phyloP scores from a whole-genome alignment of 2,329 filamentous ascomycete genomes.

The Cladosporium sp. region DNA sequence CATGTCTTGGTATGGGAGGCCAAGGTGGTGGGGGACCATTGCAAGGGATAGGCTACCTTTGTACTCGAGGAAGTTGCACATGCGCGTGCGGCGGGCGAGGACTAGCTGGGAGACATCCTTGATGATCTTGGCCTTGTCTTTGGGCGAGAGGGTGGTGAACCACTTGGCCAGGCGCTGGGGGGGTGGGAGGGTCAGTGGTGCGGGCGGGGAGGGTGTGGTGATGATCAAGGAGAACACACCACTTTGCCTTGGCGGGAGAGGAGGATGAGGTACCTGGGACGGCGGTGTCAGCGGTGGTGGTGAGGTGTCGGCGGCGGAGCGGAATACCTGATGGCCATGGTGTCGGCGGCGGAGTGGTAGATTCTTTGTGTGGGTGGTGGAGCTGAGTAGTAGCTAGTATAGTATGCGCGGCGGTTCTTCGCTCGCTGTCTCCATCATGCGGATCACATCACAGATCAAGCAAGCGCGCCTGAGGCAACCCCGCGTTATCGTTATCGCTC shows the following conservation, averaged over 20 bases:
- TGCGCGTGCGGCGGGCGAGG: constrained; percentile 89
- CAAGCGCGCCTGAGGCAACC: background rate
- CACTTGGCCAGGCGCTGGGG: constrained; percentile 93
- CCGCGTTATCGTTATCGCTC: background rate
- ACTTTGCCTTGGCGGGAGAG: constrained; percentile 99
- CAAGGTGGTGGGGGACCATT: constrained; percentile 27
- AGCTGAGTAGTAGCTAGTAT: background rate
- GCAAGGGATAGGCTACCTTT: constrained; percentile 65
- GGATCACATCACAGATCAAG: background rate
- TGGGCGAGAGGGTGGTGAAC: constrained; percentile 97
- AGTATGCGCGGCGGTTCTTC: background rate
- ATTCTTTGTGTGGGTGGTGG: constrained; percentile 17
- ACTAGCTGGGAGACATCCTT: constrained; percentile 99
- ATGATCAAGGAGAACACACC: constrained; percentile 58
- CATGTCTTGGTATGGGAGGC: constrained; percentile 15
- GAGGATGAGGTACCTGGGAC: constrained; percentile 88
- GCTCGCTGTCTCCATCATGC: background rate
- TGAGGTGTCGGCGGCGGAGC: background rate
- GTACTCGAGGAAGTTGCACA: constrained; percentile 99
- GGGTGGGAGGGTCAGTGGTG: constrained; percentile 17
- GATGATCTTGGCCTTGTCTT: constrained; percentile 99
- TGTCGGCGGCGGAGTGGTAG: constrained; percentile 3
- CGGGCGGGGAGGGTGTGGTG: constrained; percentile 17
- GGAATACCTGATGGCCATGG: constrained; percentile 58
- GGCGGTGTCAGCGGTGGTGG: constrained; percentile 19